A percentile compares a stretch with the other conserved stretches of the same genome.
Conservation (phyloP, 441 rosid genomes). For the Monsonia emarginata region DNA sequence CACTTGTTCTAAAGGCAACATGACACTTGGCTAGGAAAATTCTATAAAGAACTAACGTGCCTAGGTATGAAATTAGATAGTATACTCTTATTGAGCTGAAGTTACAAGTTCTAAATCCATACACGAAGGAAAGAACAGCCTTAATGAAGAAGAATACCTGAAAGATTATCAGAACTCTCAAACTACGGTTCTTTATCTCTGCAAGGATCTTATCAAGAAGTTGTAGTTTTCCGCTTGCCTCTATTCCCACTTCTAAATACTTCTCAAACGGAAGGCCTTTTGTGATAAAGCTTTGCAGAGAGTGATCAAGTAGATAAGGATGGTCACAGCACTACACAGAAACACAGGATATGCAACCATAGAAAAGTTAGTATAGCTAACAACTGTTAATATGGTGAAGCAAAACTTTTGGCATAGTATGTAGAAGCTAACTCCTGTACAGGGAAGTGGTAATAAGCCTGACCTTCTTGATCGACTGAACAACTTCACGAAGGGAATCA, state of each 20-base stretch:
- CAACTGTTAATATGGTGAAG: background rate
- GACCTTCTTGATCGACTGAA: background rate
- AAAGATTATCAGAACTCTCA: slow-evolving; percentile 66
- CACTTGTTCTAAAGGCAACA: background rate
- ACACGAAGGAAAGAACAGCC: background rate
- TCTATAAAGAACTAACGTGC: background rate
- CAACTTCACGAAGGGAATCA: background rate
- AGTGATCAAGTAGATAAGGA: slow-evolving; percentile 55
- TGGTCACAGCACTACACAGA: slow-evolving; percentile 79
- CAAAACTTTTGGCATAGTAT: background rate
- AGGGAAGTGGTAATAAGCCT: background rate
- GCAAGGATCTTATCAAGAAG: slow-evolving; percentile 66
- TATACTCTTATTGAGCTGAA: background rate
- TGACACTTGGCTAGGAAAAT: too few relatives aligned
- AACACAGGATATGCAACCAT: background rate
- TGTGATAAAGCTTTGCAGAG: slow-evolving; percentile 27
- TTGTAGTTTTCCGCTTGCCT: slow-evolving; percentile 80
- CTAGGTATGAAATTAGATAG: background rate
- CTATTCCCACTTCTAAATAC: slow-evolving; percentile 56
- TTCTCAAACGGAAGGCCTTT: slow-evolving; percentile 32
- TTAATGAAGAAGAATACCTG: slow-evolving; percentile 46
- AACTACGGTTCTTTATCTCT: slow-evolving; percentile 42
- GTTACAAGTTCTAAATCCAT: background rate
- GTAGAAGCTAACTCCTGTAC: background rate
- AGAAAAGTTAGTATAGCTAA: background rate